Evolutionary conservation across 345 rosid genomes (phyloP).

Genomic region (Limnanthes douglasii): DNA sequence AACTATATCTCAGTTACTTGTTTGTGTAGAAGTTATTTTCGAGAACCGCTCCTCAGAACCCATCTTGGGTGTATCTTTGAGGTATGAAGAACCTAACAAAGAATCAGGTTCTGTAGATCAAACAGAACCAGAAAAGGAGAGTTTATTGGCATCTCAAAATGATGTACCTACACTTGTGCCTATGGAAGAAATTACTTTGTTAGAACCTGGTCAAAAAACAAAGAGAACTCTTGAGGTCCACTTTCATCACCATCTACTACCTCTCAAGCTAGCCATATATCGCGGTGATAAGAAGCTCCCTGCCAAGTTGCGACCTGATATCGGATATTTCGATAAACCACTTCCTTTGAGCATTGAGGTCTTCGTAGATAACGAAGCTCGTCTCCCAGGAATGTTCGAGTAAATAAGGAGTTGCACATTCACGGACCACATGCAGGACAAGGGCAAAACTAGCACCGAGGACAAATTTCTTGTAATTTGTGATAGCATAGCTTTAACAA

Average conservation of each 20-base stretch:
- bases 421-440: no score
- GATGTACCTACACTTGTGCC: conserved; percentile 50
- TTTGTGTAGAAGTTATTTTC: conserved; percentile 53
- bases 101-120: conserved; percentile 31
- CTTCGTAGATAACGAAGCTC: conserved; percentile 45
- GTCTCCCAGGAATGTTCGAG: conserved; percentile 87
- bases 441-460: no score
- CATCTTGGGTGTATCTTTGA: conserved; percentile 35
- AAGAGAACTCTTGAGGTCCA: conserved; percentile 57
- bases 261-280: conserved; percentile 49
- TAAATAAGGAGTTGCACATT: conserved; percentile 63
- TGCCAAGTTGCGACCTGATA: conserved; percentile 82
- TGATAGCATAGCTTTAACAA: no score
- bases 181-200: conserved; percentile 46
- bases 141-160: conserved; percentile 33
- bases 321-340: conserved; percentile 91
- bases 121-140: conserved; percentile 26
- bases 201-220: conserved; percentile 47
- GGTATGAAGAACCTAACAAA: conserved; percentile 42
- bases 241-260: conserved; percentile 86
- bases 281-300: conserved; percentile 44
- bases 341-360: conserved; percentile 41
- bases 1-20: conserved; percentile 39
- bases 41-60: conserved; percentile 57
- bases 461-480: no score